A percentile compares a stretch with the other conserved stretches of the same genome.
phyloP scores from a whole-genome alignment of 805 yeast genomes.

The Sungouiozyma intestinalis region DNA sequence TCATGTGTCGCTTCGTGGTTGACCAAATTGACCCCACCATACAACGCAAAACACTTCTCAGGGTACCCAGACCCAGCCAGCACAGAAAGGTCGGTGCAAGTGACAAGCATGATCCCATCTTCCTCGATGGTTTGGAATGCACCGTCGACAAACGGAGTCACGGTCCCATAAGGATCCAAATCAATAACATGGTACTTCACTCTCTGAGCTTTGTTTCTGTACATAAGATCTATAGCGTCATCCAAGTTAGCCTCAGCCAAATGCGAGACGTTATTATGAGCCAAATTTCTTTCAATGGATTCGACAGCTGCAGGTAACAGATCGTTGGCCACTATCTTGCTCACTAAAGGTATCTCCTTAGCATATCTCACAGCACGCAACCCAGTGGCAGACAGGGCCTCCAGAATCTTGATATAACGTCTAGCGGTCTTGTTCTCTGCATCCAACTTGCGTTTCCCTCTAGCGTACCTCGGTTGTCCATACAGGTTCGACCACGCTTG shows the following conservation, averaged over 20 bases:
- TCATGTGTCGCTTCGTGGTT: slow-evolving; percentile 80
- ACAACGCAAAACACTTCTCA: slow-evolving; percentile 88
- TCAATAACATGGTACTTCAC: slow-evolving; percentile 75
- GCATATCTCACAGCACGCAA: slow-evolving; percentile 89
- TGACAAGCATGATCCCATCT: slow-evolving; percentile 77
- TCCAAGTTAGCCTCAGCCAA: slow-evolving; percentile 63
- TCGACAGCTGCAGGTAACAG: slow-evolving; percentile 76
- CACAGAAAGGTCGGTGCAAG: slow-evolving; percentile 95
- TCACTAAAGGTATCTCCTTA: slow-evolving; percentile 72
- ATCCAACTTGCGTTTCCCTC: slow-evolving; percentile 22
- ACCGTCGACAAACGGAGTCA: slow-evolving; percentile 88
- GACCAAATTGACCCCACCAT: slow-evolving; percentile 86
- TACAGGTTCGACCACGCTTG: slow-evolving; percentile 73
- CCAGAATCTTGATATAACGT: slow-evolving; percentile 61
- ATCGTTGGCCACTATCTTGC: slow-evolving; percentile 80
- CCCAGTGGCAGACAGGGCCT: slow-evolving; percentile 93
- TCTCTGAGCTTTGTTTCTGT: slow-evolving; percentile 32
- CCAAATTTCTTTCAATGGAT: slow-evolving; percentile 62
- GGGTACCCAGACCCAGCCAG: slow-evolving; percentile 95
- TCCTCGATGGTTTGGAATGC: slow-evolving; percentile 79
- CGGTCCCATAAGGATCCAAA: slow-evolving; percentile 96
- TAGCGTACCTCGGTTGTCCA: slow-evolving; percentile 18
- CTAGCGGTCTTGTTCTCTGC: slow-evolving; percentile 1
- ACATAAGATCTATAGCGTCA: slow-evolving; percentile 86
- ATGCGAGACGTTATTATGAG: slow-evolving; percentile 47